These are phyloP conservation scores for Trichoderma reesei DNA, from an alignment of 495 filamentous ascomycete species.

Conservation along the genomic window DNA sequence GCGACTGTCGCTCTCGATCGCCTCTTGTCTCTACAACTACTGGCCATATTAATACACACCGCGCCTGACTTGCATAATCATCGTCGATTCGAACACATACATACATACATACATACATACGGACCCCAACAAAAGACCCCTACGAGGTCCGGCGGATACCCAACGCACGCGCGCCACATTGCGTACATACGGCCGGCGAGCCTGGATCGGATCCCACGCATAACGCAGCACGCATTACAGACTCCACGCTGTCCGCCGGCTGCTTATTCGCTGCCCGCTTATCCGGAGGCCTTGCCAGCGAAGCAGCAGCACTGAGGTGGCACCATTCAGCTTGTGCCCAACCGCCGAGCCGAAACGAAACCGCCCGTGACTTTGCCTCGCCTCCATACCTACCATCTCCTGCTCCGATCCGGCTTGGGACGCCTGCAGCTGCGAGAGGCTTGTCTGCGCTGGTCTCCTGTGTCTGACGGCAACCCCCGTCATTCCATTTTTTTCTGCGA, in stretches of 20 bases:
- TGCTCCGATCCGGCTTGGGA: not conserved
- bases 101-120: no score
- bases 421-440: not conserved
- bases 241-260: slow-evolving; percentile 6
- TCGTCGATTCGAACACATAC: not conserved
- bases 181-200: not conserved
- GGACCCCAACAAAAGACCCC: not conserved
- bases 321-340: slow-evolving; percentile 3
- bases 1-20: slow-evolving; percentile 2
- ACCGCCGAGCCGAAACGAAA: slow-evolving; percentile 3
- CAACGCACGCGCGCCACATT: not conserved
- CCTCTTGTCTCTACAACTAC: not conserved
- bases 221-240: slow-evolving; percentile 1
- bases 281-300: slow-evolving; percentile 6
- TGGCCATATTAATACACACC: not conserved
- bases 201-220: slow-evolving; percentile 5
- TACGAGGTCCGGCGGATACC: not conserved
- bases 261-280: slow-evolving; percentile 7
- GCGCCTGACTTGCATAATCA: no score
- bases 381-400: not conserved
- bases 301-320: slow-evolving; percentile 8
- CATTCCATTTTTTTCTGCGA: not conserved
- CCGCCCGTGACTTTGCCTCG: not conserved
- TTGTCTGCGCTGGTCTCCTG: not conserved
- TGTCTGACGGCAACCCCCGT: slow-evolving; percentile 4